Evolutionary conservation across 495 filamentous ascomycete species (phyloP).

Genomic region (Hypoxylon intermedium): DNA sequence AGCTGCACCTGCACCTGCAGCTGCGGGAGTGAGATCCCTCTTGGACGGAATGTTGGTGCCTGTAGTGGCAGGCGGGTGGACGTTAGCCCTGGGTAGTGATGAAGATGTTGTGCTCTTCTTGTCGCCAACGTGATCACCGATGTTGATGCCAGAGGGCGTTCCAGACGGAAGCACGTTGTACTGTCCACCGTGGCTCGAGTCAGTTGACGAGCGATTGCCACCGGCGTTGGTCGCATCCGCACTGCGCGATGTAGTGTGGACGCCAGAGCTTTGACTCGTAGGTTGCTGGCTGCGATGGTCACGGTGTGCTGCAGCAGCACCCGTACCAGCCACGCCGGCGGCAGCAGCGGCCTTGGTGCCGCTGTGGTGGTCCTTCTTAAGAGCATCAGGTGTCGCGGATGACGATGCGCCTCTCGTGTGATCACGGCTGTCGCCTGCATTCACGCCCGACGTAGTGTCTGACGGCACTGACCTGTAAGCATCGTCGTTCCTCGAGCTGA

Average conservation of each 20-base stretch:
- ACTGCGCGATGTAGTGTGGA: not conserved
- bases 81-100: too few species aligned
- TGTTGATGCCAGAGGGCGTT: constrained; percentile 41
- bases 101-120: not conserved
- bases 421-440: constrained; percentile 8
- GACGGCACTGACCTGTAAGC: constrained; percentile 34
- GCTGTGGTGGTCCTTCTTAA: constrained; percentile 5
- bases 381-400: not conserved
- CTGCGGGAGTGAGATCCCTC: not conserved
- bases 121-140: constrained; percentile 5
- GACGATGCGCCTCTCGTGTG: not conserved
- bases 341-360: constrained; percentile 13
- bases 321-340: constrained; percentile 15
- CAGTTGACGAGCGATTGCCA: constrained; percentile 18
- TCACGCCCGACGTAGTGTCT: constrained; percentile 40
- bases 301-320: constrained; percentile 1
- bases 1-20: constrained; percentile 31
- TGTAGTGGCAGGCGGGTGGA: too few species aligned
- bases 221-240: not conserved
- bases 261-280: not conserved
- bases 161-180: constrained; percentile 44
- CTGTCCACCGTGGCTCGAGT: constrained; percentile 31
- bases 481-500: not conserved
- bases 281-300: not conserved
- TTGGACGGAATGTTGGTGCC: too few species aligned